These are phyloP conservation scores for Lodderomyces parapsilosis DNA, from an alignment of 1,139 yeast genomes.

Conservation along the genomic window DNA sequence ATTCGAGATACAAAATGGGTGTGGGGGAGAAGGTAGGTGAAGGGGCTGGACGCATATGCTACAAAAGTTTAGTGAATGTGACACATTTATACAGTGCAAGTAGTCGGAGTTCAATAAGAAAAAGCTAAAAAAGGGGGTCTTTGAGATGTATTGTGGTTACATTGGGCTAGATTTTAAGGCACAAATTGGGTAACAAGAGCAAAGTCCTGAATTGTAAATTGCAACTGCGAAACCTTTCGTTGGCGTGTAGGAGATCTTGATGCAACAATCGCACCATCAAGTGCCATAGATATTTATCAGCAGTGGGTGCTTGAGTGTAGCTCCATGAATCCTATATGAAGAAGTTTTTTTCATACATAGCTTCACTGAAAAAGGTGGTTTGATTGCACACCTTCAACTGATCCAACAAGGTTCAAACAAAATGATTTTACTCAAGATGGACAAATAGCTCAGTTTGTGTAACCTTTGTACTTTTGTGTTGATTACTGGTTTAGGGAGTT, in stretches of 20 bases:
- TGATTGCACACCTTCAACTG: no score
- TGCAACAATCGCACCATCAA: no score
- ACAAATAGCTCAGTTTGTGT: not conserved
- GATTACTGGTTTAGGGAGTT: constrained; percentile 2
- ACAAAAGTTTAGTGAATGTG: not conserved
- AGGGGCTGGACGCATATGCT: not conserved
- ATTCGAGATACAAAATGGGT: not conserved
- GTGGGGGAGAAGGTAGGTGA: not conserved
- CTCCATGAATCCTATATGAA: no score
- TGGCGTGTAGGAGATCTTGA: no score
- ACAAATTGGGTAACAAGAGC: no score
- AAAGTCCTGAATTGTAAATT: no score
- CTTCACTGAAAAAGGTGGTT: no score
- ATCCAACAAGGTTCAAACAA: no score
- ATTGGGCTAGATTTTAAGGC: not conserved
- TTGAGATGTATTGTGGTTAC: not conserved
- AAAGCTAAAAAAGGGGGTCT: not conserved
- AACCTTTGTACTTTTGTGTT: not conserved
- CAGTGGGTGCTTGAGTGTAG: no score
- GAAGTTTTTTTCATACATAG: no score
- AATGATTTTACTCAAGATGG: not conserved
- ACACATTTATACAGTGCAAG: not conserved
- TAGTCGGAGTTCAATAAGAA: not conserved
- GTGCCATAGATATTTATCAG: no score
- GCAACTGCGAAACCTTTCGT: no score